A percentile compares a stretch with the other conserved stretches of the same genome.
These are phyloP conservation scores for Irpex lacteus DNA, from an alignment of 1,284 basidiomycete species.

Conservation along the genomic window DNA sequence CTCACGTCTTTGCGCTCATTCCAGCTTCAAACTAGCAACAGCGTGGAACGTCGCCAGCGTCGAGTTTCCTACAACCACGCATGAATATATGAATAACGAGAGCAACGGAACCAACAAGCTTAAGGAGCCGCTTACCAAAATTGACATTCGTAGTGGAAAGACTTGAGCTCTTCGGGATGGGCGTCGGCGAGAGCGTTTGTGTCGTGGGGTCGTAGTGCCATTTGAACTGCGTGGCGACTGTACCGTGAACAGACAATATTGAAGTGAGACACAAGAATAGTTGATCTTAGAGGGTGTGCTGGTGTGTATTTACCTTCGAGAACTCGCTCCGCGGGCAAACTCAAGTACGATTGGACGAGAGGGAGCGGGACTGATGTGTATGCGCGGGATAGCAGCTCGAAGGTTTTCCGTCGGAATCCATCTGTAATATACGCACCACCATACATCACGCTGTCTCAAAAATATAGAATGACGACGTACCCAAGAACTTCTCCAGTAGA, in stretches of 20 bases:
- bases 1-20: neutral
- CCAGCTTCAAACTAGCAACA: slow-evolving; percentile 32
- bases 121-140: neutral
- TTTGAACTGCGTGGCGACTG: no score
- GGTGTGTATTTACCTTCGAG: slow-evolving; percentile 46
- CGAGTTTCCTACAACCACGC: slow-evolving; percentile 36
- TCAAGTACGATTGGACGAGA: slow-evolving; percentile 55
- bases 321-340: slow-evolving; percentile 45
- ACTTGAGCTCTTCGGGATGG: neutral
- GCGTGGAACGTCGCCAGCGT: slow-evolving; percentile 49
- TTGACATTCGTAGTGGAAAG: neutral
- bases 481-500: slow-evolving; percentile 47
- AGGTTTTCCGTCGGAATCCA: slow-evolving; percentile 52
- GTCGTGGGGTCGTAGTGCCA: slow-evolving; percentile 52
- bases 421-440: slow-evolving; percentile 25
- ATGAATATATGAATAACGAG: no score
- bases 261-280: no score
- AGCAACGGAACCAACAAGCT: neutral
- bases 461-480: slow-evolving; percentile 35
- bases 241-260: no score
- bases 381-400: slow-evolving; percentile 53
- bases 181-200: slow-evolving; percentile 42
- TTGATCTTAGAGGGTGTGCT: no score
- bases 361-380: slow-evolving; percentile 56
- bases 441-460: neutral